Percentiles rank a stretch among this genome's conserved stretches.
Conservation (phyloP, 371 early-diverging fungal species). For the Batkoa obscura region DNA sequence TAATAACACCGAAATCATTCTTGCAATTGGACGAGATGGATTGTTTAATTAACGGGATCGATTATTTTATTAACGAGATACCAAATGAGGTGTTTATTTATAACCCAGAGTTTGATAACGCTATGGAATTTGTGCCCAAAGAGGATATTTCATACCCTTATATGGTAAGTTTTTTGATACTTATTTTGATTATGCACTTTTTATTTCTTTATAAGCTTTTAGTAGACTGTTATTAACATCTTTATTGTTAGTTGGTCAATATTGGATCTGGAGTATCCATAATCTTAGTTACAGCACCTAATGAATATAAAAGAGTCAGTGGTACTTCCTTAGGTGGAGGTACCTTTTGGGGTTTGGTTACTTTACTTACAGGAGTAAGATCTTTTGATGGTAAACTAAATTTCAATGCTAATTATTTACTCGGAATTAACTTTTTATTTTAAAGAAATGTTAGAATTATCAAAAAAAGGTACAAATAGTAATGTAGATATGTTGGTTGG, state of each 20-base stretch:
- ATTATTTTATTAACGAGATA: slow-evolving; percentile 81
- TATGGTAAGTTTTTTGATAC: slow-evolving; percentile 22
- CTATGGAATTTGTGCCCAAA: not conserved
- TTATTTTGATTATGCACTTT: too few species aligned
- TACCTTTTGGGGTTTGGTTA: slow-evolving; percentile 89
- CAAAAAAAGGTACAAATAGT: slow-evolving; percentile 77
- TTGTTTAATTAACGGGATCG: slow-evolving; percentile 61
- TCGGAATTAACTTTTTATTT: not conserved
- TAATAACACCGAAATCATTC: too few species aligned
- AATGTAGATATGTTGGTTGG: slow-evolving; percentile 89
- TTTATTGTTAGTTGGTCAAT: slow-evolving; percentile 41
- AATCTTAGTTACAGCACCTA: slow-evolving; percentile 61
- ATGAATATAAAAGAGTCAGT: slow-evolving; percentile 64
- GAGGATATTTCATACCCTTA: slow-evolving; percentile 34
- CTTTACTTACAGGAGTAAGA: slow-evolving; percentile 58
- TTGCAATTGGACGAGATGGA: slow-evolving; percentile 52
- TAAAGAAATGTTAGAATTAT: slow-evolving; percentile 79
- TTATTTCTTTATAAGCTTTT: too few species aligned
- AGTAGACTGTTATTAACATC: not conserved
- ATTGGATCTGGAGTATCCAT: slow-evolving; percentile 84
- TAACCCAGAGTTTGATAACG: slow-evolving; percentile 5
- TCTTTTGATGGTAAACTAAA: slow-evolving; percentile 56
- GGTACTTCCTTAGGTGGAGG: slow-evolving; percentile 96
- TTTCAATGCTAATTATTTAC: not conserved
- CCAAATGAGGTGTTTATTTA: slow-evolving; percentile 93